Conservation (phyloP, 768 basidiomycete genomes). For the Suillus hirtellus region DNA sequence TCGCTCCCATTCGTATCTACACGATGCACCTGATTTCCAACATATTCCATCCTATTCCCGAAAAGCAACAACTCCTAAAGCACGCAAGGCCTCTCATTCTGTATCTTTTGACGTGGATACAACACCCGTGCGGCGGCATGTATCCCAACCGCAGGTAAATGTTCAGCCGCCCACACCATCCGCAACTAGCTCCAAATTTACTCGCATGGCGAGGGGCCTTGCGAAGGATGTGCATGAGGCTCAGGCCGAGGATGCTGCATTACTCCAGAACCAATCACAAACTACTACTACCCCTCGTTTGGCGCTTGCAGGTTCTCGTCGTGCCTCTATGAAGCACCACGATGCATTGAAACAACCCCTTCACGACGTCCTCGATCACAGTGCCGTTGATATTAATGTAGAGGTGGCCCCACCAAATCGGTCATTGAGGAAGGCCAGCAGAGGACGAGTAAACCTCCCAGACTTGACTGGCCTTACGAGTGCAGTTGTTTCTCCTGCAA, state of each 20-base stretch:
- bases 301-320: slow-evolving; percentile 3
- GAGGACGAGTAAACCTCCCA: slow-evolving; percentile 59
- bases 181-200: slow-evolving; percentile 54
- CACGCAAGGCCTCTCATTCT: slow-evolving; percentile 24
- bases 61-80: slow-evolving; percentile 36
- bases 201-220: slow-evolving; percentile 56
- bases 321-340: slow-evolving; percentile 10
- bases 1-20: slow-evolving; percentile 18
- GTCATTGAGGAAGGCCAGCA: slow-evolving; percentile 26
- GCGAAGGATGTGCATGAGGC: slow-evolving; percentile 55
- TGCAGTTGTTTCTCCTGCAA: slow-evolving; percentile 74
- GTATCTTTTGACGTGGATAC: slow-evolving; percentile 30
- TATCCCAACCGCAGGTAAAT: slow-evolving; percentile 40
- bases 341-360: slow-evolving; percentile 22
- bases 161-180: slow-evolving; percentile 66
- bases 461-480: slow-evolving; percentile 85
- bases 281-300: slow-evolving; percentile 8
- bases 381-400: slow-evolving; percentile 14
- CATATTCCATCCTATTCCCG: slow-evolving; percentile 14
- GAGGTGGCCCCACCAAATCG: slow-evolving; percentile 16
- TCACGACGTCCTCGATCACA: slow-evolving; percentile 34
- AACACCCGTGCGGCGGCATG: slow-evolving; percentile 29
- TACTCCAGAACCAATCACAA: slow-evolving; percentile 5
- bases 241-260: slow-evolving; percentile 13
- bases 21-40: slow-evolving; percentile 1